Percentiles rank a stretch among this genome's conserved stretches.
These are phyloP conservation scores for Terana coerulea DNA, from an alignment of 768 basidiomycete genomes.

Conservation along the genomic window DNA sequence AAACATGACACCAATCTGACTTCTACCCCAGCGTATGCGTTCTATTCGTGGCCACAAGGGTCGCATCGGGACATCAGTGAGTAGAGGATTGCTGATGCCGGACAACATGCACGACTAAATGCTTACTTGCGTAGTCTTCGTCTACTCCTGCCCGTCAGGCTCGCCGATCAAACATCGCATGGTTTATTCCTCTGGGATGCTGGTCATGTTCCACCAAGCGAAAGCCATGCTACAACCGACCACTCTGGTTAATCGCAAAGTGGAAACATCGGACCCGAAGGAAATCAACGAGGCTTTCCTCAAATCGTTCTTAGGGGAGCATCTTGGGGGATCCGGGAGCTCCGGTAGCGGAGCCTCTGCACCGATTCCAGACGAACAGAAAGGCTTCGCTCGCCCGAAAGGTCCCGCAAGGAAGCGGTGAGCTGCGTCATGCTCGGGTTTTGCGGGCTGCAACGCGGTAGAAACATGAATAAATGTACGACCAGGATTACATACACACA, in stretches of 20 bases:
- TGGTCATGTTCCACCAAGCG: constrained; percentile 51
- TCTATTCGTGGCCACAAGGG: constrained; percentile 65
- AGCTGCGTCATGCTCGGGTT: background rate
- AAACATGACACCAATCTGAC: no score
- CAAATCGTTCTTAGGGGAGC: constrained; percentile 49
- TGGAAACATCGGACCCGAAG: constrained; percentile 78
- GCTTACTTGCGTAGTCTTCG: constrained; percentile 56
- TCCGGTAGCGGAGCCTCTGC: background rate
- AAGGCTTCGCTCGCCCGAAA: constrained; percentile 64
- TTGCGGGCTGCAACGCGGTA: background rate
- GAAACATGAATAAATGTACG: background rate
- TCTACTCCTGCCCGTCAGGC: constrained; percentile 84
- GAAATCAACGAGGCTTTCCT: constrained; percentile 70
- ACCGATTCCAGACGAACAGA: constrained; percentile 27
- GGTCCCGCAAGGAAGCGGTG: constrained; percentile 58
- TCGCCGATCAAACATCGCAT: constrained; percentile 85
- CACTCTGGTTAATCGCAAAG: constrained; percentile 50
- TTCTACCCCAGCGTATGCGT: constrained; percentile 53
- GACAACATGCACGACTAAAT: background rate
- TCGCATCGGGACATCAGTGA: constrained; percentile 58
- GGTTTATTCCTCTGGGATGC: constrained; percentile 77
- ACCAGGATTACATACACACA: no score
- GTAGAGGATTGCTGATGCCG: constrained; percentile 17
- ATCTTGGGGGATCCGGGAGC: background rate
- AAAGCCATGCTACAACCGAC: constrained; percentile 44